phyloP scores from a whole-genome alignment of 148 eudicot species.

The Rhododendron simsii region DNA sequence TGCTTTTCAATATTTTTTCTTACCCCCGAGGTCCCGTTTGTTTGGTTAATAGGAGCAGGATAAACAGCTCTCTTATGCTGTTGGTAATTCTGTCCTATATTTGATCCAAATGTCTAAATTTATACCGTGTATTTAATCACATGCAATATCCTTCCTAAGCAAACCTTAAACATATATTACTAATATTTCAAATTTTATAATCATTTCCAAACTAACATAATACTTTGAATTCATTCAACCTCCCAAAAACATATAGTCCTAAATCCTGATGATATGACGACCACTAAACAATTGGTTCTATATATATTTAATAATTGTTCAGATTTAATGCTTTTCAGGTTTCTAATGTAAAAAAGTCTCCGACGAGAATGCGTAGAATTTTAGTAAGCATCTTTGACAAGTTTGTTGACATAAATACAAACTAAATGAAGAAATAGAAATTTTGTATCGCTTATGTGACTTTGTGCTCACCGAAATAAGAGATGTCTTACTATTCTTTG shows the following conservation, averaged over 20 bases:
- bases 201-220: background rate
- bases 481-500: constrained; percentile 74
- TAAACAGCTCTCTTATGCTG: background rate
- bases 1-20: background rate
- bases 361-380: constrained; percentile 23
- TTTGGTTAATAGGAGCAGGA: background rate
- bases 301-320: background rate
- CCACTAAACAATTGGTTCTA: background rate
- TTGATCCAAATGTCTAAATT: background rate
- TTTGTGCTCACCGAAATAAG: constrained; percentile 75
- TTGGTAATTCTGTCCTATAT: background rate
- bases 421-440: constrained; percentile 78
- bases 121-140: background rate
- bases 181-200: background rate
- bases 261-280: background rate
- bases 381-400: constrained; percentile 14
- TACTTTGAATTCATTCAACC: background rate
- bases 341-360: constrained; percentile 18
- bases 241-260: background rate
- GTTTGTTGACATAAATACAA: constrained; percentile 67
- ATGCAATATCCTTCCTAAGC: background rate
- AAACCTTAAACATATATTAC: background rate
- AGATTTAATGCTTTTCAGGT: constrained; percentile 29
- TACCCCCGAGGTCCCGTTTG: background rate
- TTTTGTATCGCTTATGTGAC: constrained; percentile 69